Evolutionary conservation across 805 yeast genomes (phyloP).

Genomic region (Wickerhamiella brachini): DNA sequence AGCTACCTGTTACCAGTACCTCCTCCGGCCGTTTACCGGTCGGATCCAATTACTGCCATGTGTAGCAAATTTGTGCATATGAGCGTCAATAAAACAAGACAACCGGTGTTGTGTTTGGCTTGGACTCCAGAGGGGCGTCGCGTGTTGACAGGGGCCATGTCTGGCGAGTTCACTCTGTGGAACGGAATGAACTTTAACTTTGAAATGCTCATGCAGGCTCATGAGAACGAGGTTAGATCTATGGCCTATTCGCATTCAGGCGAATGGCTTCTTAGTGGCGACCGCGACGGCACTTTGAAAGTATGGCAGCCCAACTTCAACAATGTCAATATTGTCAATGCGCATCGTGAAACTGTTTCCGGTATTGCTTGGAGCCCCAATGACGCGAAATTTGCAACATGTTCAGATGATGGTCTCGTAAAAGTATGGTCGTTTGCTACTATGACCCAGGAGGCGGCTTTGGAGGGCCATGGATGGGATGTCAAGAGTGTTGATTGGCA

Average conservation of each 20-base stretch:
- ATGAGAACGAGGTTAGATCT: constrained; percentile 75
- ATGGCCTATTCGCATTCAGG: constrained; percentile 76
- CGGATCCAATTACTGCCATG: constrained; percentile 43
- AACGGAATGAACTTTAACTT: constrained; percentile 89
- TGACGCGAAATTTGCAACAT: constrained; percentile 83
- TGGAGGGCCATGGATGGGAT: constrained; percentile 97
- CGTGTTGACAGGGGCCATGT: constrained; percentile 73
- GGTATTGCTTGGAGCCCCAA: constrained; percentile 83
- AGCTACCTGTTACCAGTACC: constrained; percentile 43
- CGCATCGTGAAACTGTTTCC: constrained; percentile 69
- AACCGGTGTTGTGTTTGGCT: constrained; percentile 74
- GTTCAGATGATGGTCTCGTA: constrained; percentile 80
- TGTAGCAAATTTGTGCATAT: constrained; percentile 79
- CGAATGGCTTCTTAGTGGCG: constrained; percentile 91
- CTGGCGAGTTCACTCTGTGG: constrained; percentile 96
- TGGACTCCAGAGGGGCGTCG: constrained; percentile 98
- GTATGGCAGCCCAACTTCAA: constrained; percentile 98
- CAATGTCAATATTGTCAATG: constrained; percentile 66
- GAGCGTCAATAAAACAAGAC: constrained; percentile 80
- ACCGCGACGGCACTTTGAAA: constrained; percentile 80
- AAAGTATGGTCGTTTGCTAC: constrained; percentile 86
- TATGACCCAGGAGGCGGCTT: constrained; percentile 69
- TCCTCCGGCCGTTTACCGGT: constrained; percentile 49
- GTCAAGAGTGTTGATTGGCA: constrained; percentile 98
- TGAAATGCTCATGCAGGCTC: constrained; percentile 98